A percentile compares a stretch with the other conserved stretches of the same genome.
phyloP scores from a whole-genome alignment of 2,329 filamentous ascomycete genomes.

The Fusarium aywerte region DNA sequence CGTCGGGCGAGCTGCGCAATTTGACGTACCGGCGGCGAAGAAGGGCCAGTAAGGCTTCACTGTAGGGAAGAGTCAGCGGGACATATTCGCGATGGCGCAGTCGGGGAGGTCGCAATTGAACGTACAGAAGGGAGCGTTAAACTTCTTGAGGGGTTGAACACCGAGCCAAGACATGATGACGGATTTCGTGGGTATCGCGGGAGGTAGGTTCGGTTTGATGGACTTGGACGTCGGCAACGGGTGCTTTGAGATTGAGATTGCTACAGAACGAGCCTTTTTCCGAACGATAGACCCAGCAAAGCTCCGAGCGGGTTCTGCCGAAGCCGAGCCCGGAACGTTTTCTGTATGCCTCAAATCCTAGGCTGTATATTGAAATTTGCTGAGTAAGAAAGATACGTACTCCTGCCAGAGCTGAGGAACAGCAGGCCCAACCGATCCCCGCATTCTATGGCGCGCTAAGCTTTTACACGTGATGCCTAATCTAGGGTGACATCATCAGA shows the following conservation, averaged over 20 bases:
- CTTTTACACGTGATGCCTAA: conserved; percentile 40
- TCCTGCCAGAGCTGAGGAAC: conserved; percentile 12
- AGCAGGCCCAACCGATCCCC: conserved; percentile 43
- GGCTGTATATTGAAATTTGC: conserved; percentile 4
- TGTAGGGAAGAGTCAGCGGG: conserved; percentile 57
- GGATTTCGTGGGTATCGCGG: conserved; percentile 53
- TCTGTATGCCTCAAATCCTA: conserved; percentile 47
- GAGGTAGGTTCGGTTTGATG: conserved; percentile 52
- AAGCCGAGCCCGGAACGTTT: conserved; percentile 46
- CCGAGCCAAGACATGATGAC: conserved; percentile 80
- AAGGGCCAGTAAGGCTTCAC: conserved; percentile 93
- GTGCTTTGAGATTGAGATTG: conserved; percentile 50
- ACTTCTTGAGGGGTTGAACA: conserved; percentile 76
- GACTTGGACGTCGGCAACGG: conserved; percentile 43
- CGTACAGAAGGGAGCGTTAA: conserved; percentile 81
- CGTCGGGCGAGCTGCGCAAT: conserved; percentile 33
- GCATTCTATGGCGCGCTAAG: conserved; percentile 44
- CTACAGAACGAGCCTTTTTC: conserved; percentile 57
- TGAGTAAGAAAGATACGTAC: conserved; percentile 35
- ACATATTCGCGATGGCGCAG: conserved; percentile 30
- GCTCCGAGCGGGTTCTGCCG: conserved; percentile 52
- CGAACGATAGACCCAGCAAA: conserved; percentile 42
- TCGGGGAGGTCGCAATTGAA: conserved; percentile 54
- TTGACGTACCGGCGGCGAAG: conserved; percentile 87
- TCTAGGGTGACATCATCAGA: conserved; percentile 44